Base-by-base conservation (phyloP, 192 early-diverging fungal species). In the Kappamyces sp. region DNA sequence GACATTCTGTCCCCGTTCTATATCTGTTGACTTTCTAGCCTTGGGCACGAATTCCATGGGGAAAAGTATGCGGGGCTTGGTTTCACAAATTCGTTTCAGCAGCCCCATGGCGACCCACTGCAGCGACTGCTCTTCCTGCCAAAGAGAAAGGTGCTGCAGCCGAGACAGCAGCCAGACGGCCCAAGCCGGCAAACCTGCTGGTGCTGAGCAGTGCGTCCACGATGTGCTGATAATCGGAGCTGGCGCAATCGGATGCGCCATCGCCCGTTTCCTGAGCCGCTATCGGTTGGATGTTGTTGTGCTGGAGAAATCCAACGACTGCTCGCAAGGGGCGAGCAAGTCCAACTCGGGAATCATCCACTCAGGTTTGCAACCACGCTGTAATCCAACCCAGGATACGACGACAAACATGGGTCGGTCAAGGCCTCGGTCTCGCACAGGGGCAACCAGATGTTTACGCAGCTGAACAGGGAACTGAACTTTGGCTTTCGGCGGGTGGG, bases 401-500 rank as follows among this genome's bases (percentile, higher is more conserved):
- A 77, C 43, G 75, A 77, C 29, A 12, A 30, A 11, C 70, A 72
- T 41, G 75, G 75, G 0, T 63, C 75, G 3, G 52, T 77, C 29
- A 77, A 77, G 49, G 8, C 72, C 12, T 33, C 49, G 2, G 57
- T 77, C 4, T 29, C 65, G 8, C 41, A 65, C 43, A 14, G 4
- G 3, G 75, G 75, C 36, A 77, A 77, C 47, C 47, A 47, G 29
- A 37, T 72, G 49, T 77, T 75, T 57, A 29, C 4, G n/a, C 2
- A 11, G 31, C 54, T 75, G 35, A 53, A 77, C 47, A 39, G 58
- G 33, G 65, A 77, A 42, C 69, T 77, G 2, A 33, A 73, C 34
- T 76, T 77, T 66, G 75, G 75, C 11, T 76, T 77, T 46, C 50
- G 69, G n/a, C 49, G 54, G 8, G 62, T 59, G 33, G 75, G 75